Conservation (phyloP, 495 filamentous ascomycete species). For the Penicillium subrubescens region DNA sequence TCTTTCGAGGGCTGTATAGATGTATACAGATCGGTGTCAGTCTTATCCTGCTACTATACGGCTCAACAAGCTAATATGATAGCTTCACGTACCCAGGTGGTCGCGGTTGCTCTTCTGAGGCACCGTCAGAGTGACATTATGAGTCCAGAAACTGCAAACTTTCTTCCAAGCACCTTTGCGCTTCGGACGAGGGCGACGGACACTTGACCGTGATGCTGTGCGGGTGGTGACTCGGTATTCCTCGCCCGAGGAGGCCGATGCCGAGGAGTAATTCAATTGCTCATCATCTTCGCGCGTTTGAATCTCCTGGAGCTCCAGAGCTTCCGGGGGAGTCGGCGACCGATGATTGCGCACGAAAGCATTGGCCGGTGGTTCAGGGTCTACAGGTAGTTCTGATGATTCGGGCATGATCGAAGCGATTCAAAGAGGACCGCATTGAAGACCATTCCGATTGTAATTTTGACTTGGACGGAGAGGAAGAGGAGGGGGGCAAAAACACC, state of each 20-base stretch:
- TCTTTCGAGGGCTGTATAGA: slow-evolving; percentile 62
- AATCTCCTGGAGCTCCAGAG: slow-evolving; percentile 41
- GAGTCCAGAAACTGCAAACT: slow-evolving; percentile 40
- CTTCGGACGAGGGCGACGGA: slow-evolving; percentile 15
- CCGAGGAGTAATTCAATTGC: slow-evolving; percentile 23
- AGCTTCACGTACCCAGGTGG: slow-evolving; percentile 42
- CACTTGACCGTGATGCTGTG: slow-evolving; percentile 25
- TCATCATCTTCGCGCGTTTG: slow-evolving; percentile 28
- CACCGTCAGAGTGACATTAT: slow-evolving; percentile 44
- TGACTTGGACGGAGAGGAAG: background rate
- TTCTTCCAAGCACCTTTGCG: slow-evolving; percentile 28
- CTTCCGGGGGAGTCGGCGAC: slow-evolving; percentile 29
- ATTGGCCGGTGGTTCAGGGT: slow-evolving; percentile 11
- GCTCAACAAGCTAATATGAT: background rate
- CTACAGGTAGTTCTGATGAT: background rate
- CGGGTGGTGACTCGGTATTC: slow-evolving; percentile 38
- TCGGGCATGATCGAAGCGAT: background rate
- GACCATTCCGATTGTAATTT: background rate
- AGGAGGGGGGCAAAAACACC: slow-evolving; percentile 3
- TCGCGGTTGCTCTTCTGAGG: slow-evolving; percentile 49
- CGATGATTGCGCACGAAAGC: slow-evolving; percentile 20
- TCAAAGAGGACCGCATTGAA: background rate
- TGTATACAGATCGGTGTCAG: slow-evolving; percentile 31
- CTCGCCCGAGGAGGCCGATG: slow-evolving; percentile 27
- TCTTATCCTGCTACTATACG: background rate